phyloP scores from a whole-genome alignment of 306 rosid species.

The Hippophae gyantsensis region DNA sequence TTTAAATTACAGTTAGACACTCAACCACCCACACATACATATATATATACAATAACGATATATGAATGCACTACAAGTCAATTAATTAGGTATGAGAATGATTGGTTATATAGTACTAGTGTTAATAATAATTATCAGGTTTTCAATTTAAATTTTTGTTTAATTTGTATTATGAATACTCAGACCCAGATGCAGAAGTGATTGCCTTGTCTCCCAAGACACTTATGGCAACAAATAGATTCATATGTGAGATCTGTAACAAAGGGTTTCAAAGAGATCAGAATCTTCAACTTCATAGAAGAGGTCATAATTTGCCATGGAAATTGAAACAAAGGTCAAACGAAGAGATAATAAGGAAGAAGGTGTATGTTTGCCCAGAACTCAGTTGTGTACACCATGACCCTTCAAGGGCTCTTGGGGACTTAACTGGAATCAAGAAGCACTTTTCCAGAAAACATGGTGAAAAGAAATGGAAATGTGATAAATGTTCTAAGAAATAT shows the following conservation, averaged over 20 bases:
- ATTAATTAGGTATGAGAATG: too few species aligned
- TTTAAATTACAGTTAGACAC: too few species aligned
- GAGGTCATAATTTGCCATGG: constrained; percentile 98
- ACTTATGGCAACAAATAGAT: constrained; percentile 74
- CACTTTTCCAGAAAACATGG: constrained; percentile 96
- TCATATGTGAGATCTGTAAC: constrained; percentile 85
- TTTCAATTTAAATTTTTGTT: not conserved
- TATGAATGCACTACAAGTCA: too few species aligned
- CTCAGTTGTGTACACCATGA: constrained; percentile 75
- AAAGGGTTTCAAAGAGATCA: constrained; percentile 95
- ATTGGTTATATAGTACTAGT: not conserved
- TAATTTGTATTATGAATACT: not conserved
- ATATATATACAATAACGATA: too few species aligned
- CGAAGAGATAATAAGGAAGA: constrained; percentile 65
- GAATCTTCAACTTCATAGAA: constrained; percentile 88
- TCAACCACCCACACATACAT: too few species aligned
- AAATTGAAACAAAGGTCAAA: constrained; percentile 79
- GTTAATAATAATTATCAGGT: not conserved
- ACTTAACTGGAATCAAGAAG: constrained; percentile 90
- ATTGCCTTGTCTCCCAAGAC: constrained; percentile 77
- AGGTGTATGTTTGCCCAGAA: constrained; percentile 92
- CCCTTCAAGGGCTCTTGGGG: constrained; percentile 89
- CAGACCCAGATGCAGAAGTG: constrained; percentile 97
- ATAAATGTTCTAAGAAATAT: constrained; percentile 80
- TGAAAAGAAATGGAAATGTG: constrained; percentile 99